Percentiles rank a stretch among this genome's conserved stretches.
Evolutionary conservation across 177 flowering plant species (phyloP).

Genomic region (Vitis hybrid): DNA sequence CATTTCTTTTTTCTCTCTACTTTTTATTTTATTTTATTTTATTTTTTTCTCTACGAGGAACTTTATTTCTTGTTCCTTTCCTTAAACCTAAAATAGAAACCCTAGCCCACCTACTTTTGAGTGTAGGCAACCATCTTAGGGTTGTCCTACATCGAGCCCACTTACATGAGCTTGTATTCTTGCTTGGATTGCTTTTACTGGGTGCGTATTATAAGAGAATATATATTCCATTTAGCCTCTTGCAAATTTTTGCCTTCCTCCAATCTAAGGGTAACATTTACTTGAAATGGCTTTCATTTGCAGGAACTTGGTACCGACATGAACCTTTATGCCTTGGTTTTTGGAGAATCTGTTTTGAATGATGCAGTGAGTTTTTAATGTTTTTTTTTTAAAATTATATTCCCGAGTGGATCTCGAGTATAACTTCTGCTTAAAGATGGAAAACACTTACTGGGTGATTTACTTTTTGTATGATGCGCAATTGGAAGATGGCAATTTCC

Average conservation of each 20-base stretch:
- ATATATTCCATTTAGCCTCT: neutral
- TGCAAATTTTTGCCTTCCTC: neutral
- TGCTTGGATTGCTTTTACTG: neutral
- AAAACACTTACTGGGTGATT: constrained; percentile 9
- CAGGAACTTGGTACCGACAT: constrained; percentile 96
- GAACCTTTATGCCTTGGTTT: constrained; percentile 96
- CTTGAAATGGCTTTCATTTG: constrained; percentile 15
- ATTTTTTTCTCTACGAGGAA: no score
- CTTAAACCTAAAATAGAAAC: no score
- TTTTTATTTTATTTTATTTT: no score
- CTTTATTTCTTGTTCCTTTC: no score
- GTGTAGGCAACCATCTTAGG: no score
- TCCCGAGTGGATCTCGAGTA: neutral
- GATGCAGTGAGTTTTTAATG: constrained; percentile 81
- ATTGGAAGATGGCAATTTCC: constrained; percentile 93
- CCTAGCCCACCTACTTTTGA: no score
- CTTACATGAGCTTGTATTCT: neutral
- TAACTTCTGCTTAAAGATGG: constrained; percentile 2
- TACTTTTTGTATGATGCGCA: constrained; percentile 21
- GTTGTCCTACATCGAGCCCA: no score
- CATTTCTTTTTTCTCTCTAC: no score
- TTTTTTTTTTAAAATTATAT: neutral
- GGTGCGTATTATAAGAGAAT: neutral
- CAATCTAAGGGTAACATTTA: neutral
- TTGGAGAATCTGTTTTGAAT: constrained; percentile 98